phyloP scores from a whole-genome alignment of 2,329 filamentous ascomycete species.

The Claviceps digitariae region DNA sequence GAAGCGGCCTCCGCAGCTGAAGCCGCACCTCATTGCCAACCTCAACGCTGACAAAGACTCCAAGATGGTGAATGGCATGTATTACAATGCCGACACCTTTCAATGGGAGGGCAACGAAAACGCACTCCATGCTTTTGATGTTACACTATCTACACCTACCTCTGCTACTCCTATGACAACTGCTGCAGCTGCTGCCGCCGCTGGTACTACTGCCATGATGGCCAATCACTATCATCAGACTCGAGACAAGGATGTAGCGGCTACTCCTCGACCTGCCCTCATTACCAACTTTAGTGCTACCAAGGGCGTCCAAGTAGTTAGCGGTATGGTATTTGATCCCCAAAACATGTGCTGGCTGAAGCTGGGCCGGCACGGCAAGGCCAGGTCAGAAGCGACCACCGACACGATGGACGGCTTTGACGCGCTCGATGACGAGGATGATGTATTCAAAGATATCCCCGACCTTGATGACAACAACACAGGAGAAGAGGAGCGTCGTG shows the following conservation, averaged over 20 bases:
- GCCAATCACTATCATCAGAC: conserved; percentile 23
- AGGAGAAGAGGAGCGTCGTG: conserved; percentile 33
- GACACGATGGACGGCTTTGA: conserved; percentile 53
- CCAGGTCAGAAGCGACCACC: conserved; percentile 31
- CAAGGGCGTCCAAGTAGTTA: conserved; percentile 82
- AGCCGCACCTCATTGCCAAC: conserved; percentile 82
- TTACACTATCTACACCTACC: conserved; percentile 40
- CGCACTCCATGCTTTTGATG: conserved; percentile 64
- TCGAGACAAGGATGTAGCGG: conserved; percentile 41
- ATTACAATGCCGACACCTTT: conserved; percentile 76
- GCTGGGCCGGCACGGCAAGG: conserved; percentile 38
- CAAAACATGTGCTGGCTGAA: conserved; percentile 97
- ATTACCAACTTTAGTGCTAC: conserved; percentile 81
- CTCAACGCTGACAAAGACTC: conserved; percentile 60
- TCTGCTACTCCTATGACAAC: conserved; percentile 20
- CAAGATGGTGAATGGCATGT: conserved; percentile 82
- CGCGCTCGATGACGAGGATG: conserved; percentile 63
- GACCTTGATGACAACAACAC: conserved; percentile 61
- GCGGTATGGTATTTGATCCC: conserved; percentile 98
- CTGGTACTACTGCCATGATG: background rate
- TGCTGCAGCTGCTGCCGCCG: background rate
- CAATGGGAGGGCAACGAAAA: conserved; percentile 97
- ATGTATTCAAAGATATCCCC: conserved; percentile 89
- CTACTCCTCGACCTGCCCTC: conserved; percentile 57
- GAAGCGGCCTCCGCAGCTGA: conserved; percentile 48